Evolutionary conservation across 2,329 filamentous ascomycete species (phyloP), one percentile per base, ranked within the genome.

Genomic region (Didymellaceae sp.): DNA sequence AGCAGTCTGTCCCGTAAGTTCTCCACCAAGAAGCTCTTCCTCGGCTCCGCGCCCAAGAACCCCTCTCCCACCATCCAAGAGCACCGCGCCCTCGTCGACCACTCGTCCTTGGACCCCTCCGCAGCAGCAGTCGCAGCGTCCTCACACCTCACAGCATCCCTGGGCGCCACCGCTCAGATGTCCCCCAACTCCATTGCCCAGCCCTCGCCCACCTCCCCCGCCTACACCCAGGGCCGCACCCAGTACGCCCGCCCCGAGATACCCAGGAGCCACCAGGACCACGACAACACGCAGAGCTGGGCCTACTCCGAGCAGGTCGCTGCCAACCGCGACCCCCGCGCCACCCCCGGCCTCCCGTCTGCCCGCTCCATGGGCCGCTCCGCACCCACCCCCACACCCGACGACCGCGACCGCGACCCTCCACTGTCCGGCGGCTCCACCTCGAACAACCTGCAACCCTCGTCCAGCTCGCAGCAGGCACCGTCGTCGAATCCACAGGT

Each of bases 401-500:
- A 69, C 52, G 62, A 72, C 34, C 50, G 50, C 18, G 62, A 72
- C 39, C 67, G 66, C 43, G 70, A 73, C 39, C 68, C 70, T 10
- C 71, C 72, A 18, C 58, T 72, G 6, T 73, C 72, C 24, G 72
- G 62, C 26, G 69, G 69, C 48, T 66, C 68, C n/a, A 58, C 45
- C 20, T 55, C 59, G 2, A 61, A 62, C 41, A 69, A 60, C 33
- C 42, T 61, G 31, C 62, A 65, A 39, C 52, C 46, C 44, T 65
- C n/a, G 55, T 61, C 41, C 43, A 57, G 17, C 57, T 65, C 26
- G 37, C 61, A 22, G 54, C 59, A 42, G 53, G 46, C 67, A 1
- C 58, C 65, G 6, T 71, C 70, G 10, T 63, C 71, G 45, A 80
- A 80, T 54, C 77, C 77, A 9, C 77, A 79, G 61, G 92, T 97